phyloP scores from a whole-genome alignment of 352 stramenopile species.

The Phytophthora aleatoria region DNA sequence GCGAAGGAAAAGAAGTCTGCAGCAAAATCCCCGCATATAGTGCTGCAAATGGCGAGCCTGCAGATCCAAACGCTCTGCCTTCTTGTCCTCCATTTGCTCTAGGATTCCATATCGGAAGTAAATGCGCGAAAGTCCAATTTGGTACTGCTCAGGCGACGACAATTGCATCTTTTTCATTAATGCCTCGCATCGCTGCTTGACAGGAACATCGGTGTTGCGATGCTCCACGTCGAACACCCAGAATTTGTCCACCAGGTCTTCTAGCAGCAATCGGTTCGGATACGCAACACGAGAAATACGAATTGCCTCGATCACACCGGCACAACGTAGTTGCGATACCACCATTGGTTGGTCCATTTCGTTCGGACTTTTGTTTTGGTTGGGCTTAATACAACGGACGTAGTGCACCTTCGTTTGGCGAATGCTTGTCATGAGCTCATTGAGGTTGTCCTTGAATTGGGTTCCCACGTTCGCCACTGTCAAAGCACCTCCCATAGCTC shows the following conservation, averaged over 20 bases:
- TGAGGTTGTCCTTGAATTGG: slow-evolving; percentile 92
- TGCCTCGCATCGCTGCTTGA: slow-evolving; percentile 53
- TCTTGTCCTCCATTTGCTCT: slow-evolving; percentile 81
- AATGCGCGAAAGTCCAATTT: slow-evolving; percentile 76
- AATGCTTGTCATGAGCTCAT: slow-evolving; percentile 94
- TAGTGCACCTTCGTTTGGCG: slow-evolving; percentile 97
- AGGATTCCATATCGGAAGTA: slow-evolving; percentile 85
- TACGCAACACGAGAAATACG: slow-evolving; percentile 97
- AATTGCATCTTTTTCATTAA: slow-evolving; percentile 71
- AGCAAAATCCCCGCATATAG: slow-evolving; percentile 72
- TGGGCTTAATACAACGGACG: slow-evolving; percentile 99
- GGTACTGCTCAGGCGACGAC: slow-evolving; percentile 73
- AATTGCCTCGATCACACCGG: slow-evolving; percentile 99
- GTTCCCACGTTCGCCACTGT: slow-evolving; percentile 71
- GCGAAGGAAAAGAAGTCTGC: slow-evolving; percentile 64
- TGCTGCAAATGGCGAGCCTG: slow-evolving; percentile 73
- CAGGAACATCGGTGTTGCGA: slow-evolving; percentile 42
- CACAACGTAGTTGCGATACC: slow-evolving; percentile 96
- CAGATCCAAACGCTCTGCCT: slow-evolving; percentile 53
- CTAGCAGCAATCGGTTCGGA: slow-evolving; percentile 94
- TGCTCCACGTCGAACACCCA: slow-evolving; percentile 67
- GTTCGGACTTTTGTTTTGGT: slow-evolving; percentile 92
- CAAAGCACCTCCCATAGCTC: slow-evolving; percentile 51
- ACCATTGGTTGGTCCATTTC: slow-evolving; percentile 92
- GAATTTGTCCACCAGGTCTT: slow-evolving; percentile 82